Conservation (phyloP, 2,329 filamentous ascomycete species). For the Arthrobotrys musiformis region DNA sequence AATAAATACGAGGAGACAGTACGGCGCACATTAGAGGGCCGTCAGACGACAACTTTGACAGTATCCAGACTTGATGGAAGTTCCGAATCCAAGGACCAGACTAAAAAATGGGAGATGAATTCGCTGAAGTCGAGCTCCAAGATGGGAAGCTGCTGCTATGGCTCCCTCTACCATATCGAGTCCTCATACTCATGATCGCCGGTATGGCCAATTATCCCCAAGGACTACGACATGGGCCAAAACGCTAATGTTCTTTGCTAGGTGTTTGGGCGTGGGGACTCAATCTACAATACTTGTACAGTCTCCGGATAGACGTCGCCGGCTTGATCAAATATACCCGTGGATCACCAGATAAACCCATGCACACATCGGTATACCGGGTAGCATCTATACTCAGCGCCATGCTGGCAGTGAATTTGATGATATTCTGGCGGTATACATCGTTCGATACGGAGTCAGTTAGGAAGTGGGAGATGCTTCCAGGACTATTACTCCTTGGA, state of each 20-base stretch:
- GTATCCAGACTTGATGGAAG: conserved; percentile 50
- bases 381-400: conserved; percentile 80
- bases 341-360: conserved; percentile 75
- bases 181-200: conserved; percentile 37
- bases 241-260: conserved; percentile 62
- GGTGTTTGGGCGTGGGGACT: conserved; percentile 95
- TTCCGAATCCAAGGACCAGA: conserved; percentile 29
- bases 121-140: conserved; percentile 40
- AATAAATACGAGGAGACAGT: conserved; percentile 3
- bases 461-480: conserved; percentile 82
- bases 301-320: conserved; percentile 85
- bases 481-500: conserved; percentile 81
- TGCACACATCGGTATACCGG: conserved; percentile 85
- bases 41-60: background rate
- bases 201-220: conserved; percentile 21
- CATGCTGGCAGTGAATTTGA: conserved; percentile 76
- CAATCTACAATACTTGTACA: conserved; percentile 87
- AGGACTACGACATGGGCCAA: background rate
- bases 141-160: conserved; percentile 45
- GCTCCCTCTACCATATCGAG: conserved; percentile 51
- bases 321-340: conserved; percentile 85
- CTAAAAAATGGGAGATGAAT: conserved; percentile 50
- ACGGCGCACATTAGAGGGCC: background rate
- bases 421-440: conserved; percentile 85
- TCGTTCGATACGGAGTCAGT: conserved; percentile 76